These are phyloP conservation scores for Aspergillus saccharolyticus DNA, from an alignment of 495 filamentous ascomycete genomes.

Conservation along the genomic window DNA sequence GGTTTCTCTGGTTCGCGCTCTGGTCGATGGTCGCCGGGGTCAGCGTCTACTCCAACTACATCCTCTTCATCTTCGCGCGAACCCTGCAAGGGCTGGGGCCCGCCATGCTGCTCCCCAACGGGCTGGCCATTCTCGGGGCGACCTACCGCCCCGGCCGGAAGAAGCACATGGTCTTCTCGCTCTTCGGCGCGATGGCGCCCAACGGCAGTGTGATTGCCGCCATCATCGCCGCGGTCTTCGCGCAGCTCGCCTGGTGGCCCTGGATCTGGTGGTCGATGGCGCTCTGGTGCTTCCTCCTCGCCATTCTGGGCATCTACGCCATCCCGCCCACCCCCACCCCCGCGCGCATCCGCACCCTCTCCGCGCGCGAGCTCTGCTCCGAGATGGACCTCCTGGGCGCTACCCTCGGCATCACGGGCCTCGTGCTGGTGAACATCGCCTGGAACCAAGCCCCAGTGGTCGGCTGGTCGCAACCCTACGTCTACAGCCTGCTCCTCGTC, in stretches of 20 bases:
- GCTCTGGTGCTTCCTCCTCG: conserved; percentile 38
- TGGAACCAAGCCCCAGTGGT: conserved; percentile 47
- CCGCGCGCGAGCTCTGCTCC: conserved; percentile 15
- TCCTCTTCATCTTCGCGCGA: conserved; percentile 56
- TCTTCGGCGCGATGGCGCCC: conserved; percentile 61
- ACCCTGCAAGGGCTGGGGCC: conserved; percentile 59
- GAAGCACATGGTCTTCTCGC: conserved; percentile 59
- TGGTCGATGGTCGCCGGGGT: conserved; percentile 55
- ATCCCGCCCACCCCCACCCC: conserved; percentile 40
- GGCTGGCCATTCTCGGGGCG: conserved; percentile 55
- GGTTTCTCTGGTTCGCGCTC: conserved; percentile 52
- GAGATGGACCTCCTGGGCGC: conserved; percentile 49
- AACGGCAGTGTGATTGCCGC: conserved; percentile 47
- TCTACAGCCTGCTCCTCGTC: conserved; percentile 43
- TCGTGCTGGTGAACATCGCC: conserved; percentile 52
- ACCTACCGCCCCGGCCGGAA: conserved; percentile 48
- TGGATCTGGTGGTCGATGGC: conserved; percentile 60
- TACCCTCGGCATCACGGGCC: conserved; percentile 48
- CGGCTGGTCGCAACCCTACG: conserved; percentile 42
- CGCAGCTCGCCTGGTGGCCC: conserved; percentile 56
- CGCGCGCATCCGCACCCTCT: conserved; percentile 14
- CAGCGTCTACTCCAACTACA: conserved; percentile 41
- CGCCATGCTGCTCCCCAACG: conserved; percentile 58
- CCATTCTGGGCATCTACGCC: conserved; percentile 35
- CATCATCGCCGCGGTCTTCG: conserved; percentile 47